Conservation (phyloP, 495 filamentous ascomycete species). For the Cenococcum geophilum region DNA sequence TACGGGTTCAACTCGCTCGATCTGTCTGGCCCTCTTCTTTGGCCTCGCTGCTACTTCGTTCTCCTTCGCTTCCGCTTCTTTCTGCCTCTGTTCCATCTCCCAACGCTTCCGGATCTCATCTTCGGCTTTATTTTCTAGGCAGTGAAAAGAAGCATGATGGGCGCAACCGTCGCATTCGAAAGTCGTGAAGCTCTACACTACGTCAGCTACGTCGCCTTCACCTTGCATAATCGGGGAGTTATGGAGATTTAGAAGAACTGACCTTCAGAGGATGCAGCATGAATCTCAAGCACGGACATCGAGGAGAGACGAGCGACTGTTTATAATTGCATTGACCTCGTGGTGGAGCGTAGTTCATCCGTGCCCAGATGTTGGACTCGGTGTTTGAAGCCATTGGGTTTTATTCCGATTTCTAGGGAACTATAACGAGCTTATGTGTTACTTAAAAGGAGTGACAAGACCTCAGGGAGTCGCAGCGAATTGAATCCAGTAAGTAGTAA, state of each 20-base stretch:
- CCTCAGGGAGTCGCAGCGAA: neutral
- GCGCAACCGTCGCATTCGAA: constrained; percentile 53
- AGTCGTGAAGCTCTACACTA: constrained; percentile 36
- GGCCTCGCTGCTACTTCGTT: neutral
- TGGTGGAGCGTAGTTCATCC: constrained; percentile 40
- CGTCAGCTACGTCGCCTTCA: too few relatives aligned
- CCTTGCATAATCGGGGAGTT: neutral
- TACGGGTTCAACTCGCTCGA: neutral
- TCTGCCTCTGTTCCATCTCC: constrained; percentile 34
- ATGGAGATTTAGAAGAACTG: constrained; percentile 1
- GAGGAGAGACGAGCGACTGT: constrained; percentile 40
- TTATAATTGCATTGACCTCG: constrained; percentile 44
- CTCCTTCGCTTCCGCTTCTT: constrained; percentile 12
- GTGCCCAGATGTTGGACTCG: constrained; percentile 33
- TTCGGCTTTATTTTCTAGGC: constrained; percentile 46
- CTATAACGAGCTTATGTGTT: neutral
- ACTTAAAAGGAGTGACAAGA: neutral
- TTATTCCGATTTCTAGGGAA: neutral
- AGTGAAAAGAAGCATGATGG: constrained; percentile 52
- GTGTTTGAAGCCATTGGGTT: constrained; percentile 1
- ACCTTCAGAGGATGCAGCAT: constrained; percentile 54
- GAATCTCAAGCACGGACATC: constrained; percentile 51
- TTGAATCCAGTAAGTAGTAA: neutral
- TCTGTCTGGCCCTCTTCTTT: neutral
- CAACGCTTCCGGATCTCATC: constrained; percentile 43